Evolutionary conservation across 306 rosid genomes (phyloP).

Genomic region (Oxytropis ochrocephala): DNA sequence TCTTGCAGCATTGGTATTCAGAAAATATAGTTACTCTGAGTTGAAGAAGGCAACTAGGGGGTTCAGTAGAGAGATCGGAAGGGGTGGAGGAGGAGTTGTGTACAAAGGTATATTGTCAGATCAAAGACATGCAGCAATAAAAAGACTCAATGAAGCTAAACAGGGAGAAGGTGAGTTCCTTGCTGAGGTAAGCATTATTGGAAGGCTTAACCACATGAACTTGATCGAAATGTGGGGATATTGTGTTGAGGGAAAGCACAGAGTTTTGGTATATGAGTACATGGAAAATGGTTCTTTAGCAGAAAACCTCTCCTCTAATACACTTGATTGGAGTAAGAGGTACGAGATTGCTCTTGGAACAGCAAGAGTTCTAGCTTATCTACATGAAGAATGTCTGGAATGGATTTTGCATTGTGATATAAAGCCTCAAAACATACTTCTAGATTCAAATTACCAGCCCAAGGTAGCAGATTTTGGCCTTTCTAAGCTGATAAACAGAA

Average conservation of each 20-base stretch:
- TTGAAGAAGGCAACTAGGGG: slow-evolving; percentile 14
- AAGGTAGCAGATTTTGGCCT: slow-evolving; percentile 30
- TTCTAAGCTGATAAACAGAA: slow-evolving; percentile 23
- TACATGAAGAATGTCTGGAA: slow-evolving; percentile 53
- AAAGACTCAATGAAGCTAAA: slow-evolving; percentile 14
- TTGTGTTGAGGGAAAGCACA: slow-evolving; percentile 19
- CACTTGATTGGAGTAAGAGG: slow-evolving; percentile 14
- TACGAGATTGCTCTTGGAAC: slow-evolving; percentile 27
- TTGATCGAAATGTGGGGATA: slow-evolving; percentile 27
- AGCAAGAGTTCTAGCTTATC: slow-evolving; percentile 42
- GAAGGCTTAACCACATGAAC: slow-evolving; percentile 22
- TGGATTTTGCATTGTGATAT: slow-evolving; percentile 52
- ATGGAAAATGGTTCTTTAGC: slow-evolving; percentile 27
- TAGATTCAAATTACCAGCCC: slow-evolving; percentile 12
- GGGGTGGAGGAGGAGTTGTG: slow-evolving; percentile 20
- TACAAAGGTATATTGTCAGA: slow-evolving; percentile 12
- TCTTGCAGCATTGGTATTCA: neutral
- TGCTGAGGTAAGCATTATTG: slow-evolving; percentile 9
- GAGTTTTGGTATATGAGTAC: slow-evolving; percentile 7
- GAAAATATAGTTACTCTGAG: slow-evolving; percentile 12
- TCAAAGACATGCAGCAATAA: slow-evolving; percentile 11
- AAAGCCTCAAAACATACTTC: slow-evolving; percentile 21
- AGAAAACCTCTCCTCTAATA: neutral
- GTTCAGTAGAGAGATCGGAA: slow-evolving; percentile 19
- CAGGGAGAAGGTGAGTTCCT: slow-evolving; percentile 29